These are phyloP conservation scores for Coprinopsis marcescibilis DNA, from an alignment of 768 basidiomycete species.

Conservation along the genomic window DNA sequence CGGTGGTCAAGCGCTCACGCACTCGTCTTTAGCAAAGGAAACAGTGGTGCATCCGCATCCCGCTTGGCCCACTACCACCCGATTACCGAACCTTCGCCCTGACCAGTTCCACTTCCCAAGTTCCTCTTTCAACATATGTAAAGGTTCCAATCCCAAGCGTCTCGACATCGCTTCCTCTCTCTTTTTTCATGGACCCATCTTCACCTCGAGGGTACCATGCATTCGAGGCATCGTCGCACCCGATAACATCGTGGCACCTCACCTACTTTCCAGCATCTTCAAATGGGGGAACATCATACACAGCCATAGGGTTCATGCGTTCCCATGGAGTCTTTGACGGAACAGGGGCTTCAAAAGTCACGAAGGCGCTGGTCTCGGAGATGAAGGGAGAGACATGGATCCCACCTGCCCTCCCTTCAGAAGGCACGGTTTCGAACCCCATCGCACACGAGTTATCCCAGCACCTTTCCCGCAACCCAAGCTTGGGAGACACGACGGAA, in stretches of 20 bases:
- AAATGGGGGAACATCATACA: constrained; percentile 24
- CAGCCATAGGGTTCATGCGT: constrained; percentile 36
- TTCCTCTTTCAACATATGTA: constrained; percentile 33
- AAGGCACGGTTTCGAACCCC: constrained; percentile 27
- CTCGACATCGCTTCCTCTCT: constrained; percentile 29
- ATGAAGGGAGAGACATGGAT: constrained; percentile 31
- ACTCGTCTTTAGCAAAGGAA: constrained; percentile 14
- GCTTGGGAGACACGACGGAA: no score
- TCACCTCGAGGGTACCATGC: constrained; percentile 31
- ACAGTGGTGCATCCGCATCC: constrained; percentile 33
- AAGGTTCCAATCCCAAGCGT: constrained; percentile 26
- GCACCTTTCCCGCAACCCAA: no score
- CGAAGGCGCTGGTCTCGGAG: constrained; percentile 35
- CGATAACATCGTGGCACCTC: constrained; percentile 41
- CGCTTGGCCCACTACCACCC: constrained; percentile 27
- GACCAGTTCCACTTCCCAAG: constrained; percentile 27
- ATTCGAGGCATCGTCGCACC: constrained; percentile 28
- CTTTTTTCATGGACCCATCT: constrained; percentile 33
- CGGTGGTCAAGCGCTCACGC: no score
- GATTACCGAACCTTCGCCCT: constrained; percentile 31
- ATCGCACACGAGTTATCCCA: constrained; percentile 1
- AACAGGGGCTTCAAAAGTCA: constrained; percentile 30
- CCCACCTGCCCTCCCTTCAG: constrained; percentile 27
- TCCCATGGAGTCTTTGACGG: constrained; percentile 40
- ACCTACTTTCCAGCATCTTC: constrained; percentile 31